Percentiles rank a stretch among this genome's conserved stretches.
phyloP scores from a whole-genome alignment of 2,329 filamentous ascomycete species.

The Mycosphaerelloides madeirae region DNA sequence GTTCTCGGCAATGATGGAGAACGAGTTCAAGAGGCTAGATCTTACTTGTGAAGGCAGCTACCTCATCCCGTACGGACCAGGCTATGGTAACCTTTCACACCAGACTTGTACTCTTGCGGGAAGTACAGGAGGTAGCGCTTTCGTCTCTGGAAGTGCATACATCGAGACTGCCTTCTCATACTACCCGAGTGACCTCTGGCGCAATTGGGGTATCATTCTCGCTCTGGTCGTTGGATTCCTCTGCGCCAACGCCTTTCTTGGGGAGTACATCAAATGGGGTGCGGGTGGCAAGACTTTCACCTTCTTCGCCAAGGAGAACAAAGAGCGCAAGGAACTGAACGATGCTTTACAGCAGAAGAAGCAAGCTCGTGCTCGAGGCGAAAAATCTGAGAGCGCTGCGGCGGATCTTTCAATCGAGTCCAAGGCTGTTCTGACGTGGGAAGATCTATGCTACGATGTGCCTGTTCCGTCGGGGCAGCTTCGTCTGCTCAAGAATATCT shows the following conservation, averaged over 20 bases:
- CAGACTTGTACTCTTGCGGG: constrained; percentile 80
- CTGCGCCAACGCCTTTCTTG: constrained; percentile 67
- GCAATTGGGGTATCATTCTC: constrained; percentile 77
- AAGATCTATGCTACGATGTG: constrained; percentile 48
- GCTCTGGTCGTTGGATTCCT: constrained; percentile 73
- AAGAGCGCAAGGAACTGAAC: constrained; percentile 63
- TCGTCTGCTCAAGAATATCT: constrained; percentile 43
- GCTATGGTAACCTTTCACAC: constrained; percentile 65
- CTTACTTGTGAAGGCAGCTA: constrained; percentile 65
- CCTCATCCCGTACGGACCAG: constrained; percentile 65
- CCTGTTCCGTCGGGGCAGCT: constrained; percentile 44
- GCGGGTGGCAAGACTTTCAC: constrained; percentile 77
- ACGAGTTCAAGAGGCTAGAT: constrained; percentile 69
- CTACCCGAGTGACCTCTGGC: constrained; percentile 64
- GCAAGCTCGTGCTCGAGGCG: constrained; percentile 47
- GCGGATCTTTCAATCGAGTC: constrained; percentile 50
- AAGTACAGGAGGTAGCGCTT: constrained; percentile 58
- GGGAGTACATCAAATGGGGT: constrained; percentile 72
- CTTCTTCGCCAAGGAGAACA: constrained; percentile 67
- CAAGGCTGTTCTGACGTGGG: constrained; percentile 54
- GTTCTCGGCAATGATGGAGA: constrained; percentile 77
- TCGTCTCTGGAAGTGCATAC: constrained; percentile 64
- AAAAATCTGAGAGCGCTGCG: constrained; percentile 35
- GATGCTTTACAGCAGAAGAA: constrained; percentile 57
- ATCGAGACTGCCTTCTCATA: constrained; percentile 66